phyloP scores from a whole-genome alignment of 768 basidiomycete species.

The Candolleomyces eurysporus region DNA sequence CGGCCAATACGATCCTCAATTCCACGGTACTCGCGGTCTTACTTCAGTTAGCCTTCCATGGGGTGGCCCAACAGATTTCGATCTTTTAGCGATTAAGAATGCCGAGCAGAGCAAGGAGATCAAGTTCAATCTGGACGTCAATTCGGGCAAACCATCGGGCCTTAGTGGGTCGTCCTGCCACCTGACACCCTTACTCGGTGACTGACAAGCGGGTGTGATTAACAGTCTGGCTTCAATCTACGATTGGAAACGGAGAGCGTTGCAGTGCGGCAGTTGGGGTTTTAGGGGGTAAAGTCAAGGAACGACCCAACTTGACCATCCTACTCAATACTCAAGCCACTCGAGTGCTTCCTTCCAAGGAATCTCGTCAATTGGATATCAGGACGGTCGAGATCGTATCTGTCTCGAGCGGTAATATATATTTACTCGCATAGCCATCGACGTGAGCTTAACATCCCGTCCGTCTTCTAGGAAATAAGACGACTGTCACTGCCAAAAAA shows the following conservation, averaged over 20 bases:
- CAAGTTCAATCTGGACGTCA: neutral
- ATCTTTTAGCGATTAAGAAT: neutral
- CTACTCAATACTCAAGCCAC: no score
- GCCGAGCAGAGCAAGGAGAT: neutral
- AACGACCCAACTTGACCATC: neutral
- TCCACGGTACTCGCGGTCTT: neutral
- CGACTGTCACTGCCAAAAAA: conserved; percentile 34
- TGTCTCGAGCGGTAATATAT: neutral
- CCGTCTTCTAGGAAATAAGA: neutral
- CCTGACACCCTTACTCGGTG: no score
- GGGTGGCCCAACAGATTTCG: neutral
- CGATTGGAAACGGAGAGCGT: no score
- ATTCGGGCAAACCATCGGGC: neutral
- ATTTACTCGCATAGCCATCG: no score
- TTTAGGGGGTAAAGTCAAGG: no score
- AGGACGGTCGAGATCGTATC: neutral
- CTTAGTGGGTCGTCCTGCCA: neutral
- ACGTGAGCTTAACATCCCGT: neutral
- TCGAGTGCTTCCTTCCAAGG: neutral
- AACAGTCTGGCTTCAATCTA: no score
- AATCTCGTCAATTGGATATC: neutral
- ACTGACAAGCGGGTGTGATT: no score
- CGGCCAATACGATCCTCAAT: neutral
- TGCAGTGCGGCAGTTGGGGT: no score
- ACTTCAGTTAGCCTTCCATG: neutral